Conservation (phyloP, 371 early-diverging fungal genomes). For the Smittium culicis region DNA sequence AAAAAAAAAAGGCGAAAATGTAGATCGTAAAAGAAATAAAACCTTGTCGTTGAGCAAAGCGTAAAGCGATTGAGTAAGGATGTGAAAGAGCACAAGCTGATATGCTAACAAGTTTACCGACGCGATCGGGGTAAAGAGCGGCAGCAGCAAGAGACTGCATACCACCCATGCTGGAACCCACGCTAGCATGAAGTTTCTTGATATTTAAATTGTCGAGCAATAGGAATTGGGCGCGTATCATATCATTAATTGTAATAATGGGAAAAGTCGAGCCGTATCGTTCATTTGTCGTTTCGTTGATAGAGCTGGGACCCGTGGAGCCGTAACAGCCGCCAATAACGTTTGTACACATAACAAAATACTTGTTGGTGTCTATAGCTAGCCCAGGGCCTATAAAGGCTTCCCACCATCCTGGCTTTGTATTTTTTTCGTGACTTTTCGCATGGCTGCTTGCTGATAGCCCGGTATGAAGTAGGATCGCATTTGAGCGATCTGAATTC, state of each 20-base stretch:
- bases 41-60: conserved; percentile 75
- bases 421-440: conserved; percentile 57
- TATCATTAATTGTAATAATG: conserved; percentile 81
- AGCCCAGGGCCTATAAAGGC: conserved; percentile 76
- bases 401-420: conserved; percentile 93
- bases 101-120: conserved; percentile 64
- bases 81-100: conserved; percentile 88
- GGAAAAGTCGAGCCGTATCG: conserved; percentile 86
- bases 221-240: conserved; percentile 83
- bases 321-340: conserved; percentile 81
- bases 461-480: conserved; percentile 73
- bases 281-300: conserved; percentile 51
- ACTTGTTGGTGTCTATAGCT: conserved; percentile 70
- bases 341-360: conserved; percentile 77
- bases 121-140: conserved; percentile 63
- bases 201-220: conserved; percentile 71
- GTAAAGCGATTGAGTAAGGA: conserved; percentile 85
- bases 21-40: too few relatives aligned
- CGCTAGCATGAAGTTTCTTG: conserved; percentile 66
- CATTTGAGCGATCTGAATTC: conserved; percentile 50
- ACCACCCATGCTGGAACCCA: conserved; percentile 91
- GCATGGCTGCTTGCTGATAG: conserved; percentile 72
- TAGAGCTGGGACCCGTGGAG: conserved; percentile 68
- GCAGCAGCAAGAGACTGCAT: conserved; percentile 87
- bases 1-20: too few relatives aligned